Base-by-base conservation (phyloP, 257 asterid genomes). In the Ligustrum vulgare region DNA sequence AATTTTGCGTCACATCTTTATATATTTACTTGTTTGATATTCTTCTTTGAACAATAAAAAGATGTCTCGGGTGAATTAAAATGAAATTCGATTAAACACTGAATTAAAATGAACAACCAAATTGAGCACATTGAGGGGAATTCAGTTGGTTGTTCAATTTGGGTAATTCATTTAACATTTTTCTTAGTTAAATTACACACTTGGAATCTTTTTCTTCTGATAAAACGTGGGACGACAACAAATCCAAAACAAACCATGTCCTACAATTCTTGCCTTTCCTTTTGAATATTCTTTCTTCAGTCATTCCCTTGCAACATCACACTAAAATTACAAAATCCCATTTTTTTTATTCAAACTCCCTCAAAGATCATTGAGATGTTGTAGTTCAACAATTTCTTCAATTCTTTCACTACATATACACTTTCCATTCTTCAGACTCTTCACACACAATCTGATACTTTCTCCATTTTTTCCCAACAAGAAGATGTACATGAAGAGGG, bases 341-440 rank as follows among this genome's bases (percentile, higher is more conserved):
- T 6, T 1, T 25, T 60, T 22, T 25, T 23, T 23, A 7, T 56
- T 22, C 28, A 56, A 56, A 56, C 15, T 43, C 51, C 31, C 69
- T 45, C 80, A 75, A 79, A 82, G 80, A 78, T 72, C 79, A 66
- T 74, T 70, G 47, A 16, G 25, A 36, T 51, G 2, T 76, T 6
- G 66, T 58, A 66, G 88, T 74, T 84, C 79, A 86, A 82, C 90
- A 39, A 79, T 66, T 73, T 80, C 71, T 70, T 12, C 56, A 28
- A 9, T 18, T 47, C 6, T 41, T 70, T 13, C 37, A 7, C 41
- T 77, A 31, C 66, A 60, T 60, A 25, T 60, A 36, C 36, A 64
- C 36, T 45, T 64, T 67, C 64, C 77, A 69, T 71, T 9, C 34
- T 60, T 23, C 67, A 60, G 16, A 23, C 12, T 60, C 67, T 58